phyloP scores from a whole-genome alignment of 257 asterid species.

The Apocynum venetum region DNA sequence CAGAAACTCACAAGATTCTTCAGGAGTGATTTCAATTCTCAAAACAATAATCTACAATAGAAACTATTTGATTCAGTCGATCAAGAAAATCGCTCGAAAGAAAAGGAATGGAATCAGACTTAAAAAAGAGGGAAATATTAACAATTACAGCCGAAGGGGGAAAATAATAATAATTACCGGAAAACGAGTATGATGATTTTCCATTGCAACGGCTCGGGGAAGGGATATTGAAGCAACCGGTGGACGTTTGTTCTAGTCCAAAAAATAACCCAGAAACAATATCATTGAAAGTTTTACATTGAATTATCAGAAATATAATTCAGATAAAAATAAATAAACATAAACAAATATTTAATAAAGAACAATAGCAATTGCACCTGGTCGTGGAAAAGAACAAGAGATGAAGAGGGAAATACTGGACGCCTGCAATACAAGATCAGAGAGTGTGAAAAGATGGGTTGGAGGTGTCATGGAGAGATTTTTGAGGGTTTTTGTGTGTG shows the following conservation, averaged over 20 bases:
- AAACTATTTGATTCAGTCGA: neutral
- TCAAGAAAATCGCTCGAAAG: neutral
- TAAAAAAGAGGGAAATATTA: neutral
- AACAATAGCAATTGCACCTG: neutral
- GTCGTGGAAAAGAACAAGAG: neutral
- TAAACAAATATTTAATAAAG: no score
- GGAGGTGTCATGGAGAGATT: neutral
- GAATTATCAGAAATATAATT: neutral
- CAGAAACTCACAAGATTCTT: neutral
- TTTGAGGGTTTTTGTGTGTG: neutral
- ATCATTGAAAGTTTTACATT: neutral
- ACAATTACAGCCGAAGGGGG: neutral
- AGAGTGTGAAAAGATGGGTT: no score
- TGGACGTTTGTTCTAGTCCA: neutral
- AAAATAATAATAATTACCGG: neutral
- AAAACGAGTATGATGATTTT: neutral
- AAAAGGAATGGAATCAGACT: neutral
- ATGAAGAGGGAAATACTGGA: neutral
- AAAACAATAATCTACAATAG: neutral
- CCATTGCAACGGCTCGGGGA: neutral
- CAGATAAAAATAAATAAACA: no score
- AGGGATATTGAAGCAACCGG: neutral
- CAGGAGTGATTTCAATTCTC: neutral
- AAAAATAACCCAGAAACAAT: neutral
- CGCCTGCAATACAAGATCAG: neutral